Evolutionary conservation across 2,329 filamentous ascomycete genomes (phyloP).

Genomic region (Hymenoscyphus fraxineus): DNA sequence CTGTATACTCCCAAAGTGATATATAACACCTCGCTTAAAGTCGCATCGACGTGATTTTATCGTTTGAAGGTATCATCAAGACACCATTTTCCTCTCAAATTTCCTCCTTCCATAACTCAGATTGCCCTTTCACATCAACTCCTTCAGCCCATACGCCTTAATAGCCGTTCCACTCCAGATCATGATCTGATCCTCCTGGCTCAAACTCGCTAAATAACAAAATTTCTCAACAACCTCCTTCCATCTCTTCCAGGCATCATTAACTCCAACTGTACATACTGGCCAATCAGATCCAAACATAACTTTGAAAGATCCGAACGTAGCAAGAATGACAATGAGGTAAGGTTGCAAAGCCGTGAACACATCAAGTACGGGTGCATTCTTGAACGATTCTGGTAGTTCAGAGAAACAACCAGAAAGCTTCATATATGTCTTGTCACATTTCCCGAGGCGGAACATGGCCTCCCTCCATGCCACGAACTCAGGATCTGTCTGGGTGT

Average conservation of each 20-base stretch:
- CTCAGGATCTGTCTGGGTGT: constrained; percentile 44
- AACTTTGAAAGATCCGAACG: constrained; percentile 67
- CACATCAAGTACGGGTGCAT: constrained; percentile 50
- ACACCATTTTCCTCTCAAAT: background rate
- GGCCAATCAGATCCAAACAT: constrained; percentile 97
- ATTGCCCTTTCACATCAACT: constrained; percentile 25
- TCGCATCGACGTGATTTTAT: background rate
- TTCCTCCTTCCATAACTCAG: background rate
- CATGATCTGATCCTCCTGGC: constrained; percentile 56
- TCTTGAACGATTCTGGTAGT: constrained; percentile 55
- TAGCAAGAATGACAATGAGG: constrained; percentile 66
- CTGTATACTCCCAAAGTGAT: background rate
- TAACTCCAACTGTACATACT: constrained; percentile 68
- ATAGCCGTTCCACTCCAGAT: constrained; percentile 72
- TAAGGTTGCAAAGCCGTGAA: constrained; percentile 65
- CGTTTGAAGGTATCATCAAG: background rate
- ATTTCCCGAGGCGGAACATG: constrained; percentile 64
- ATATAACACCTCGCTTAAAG: background rate
- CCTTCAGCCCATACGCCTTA: constrained; percentile 60
- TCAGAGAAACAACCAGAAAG: constrained; percentile 84
- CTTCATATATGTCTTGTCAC: constrained; percentile 76
- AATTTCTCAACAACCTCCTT: constrained; percentile 63
- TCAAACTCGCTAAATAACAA: constrained; percentile 59
- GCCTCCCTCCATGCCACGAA: constrained; percentile 67
- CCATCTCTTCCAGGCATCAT: constrained; percentile 71